A percentile compares a stretch with the other conserved stretches of the same genome.
These are phyloP conservation scores for Miscanthus lutarioriparius DNA, from an alignment of 176 grass and related monocot species.

Conservation along the genomic window DNA sequence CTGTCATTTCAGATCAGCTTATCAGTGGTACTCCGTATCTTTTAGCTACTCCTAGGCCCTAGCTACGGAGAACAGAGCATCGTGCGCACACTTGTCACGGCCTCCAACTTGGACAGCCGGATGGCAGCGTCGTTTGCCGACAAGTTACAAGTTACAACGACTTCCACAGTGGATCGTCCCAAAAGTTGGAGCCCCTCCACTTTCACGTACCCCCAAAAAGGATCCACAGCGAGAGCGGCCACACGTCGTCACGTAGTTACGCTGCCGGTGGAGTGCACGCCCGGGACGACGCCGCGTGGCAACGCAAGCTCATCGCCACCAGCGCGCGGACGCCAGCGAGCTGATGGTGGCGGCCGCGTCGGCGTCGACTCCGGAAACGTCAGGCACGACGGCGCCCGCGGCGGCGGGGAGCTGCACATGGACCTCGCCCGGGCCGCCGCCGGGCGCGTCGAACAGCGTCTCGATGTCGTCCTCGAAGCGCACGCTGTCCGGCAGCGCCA, in stretches of 20 bases:
- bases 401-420: not conserved
- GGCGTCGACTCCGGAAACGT: not conserved
- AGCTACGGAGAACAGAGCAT: not conserved
- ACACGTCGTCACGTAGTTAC: conserved; percentile 2
- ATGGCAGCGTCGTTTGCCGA: conserved; percentile 22
- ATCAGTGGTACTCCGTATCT: not conserved
- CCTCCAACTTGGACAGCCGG: not conserved
- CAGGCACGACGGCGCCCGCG: not conserved
- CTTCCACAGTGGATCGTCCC: not conserved
- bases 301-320: not conserved
- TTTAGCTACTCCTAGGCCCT: not conserved
- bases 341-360: conserved; percentile 28
- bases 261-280: not conserved
- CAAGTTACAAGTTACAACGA: conserved; percentile 40
- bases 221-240: not conserved
- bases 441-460: conserved; percentile 33
- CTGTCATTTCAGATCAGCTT: not conserved
- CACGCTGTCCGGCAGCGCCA: conserved; percentile 32
- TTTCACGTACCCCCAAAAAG: conserved; percentile 3
- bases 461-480: conserved; percentile 57
- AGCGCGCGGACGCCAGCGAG: conserved; percentile 30
- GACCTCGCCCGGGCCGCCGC: not conserved
- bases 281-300: not conserved
- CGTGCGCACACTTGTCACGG: not conserved
- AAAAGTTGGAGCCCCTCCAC: conserved; percentile 28